These are phyloP conservation scores for Phytophthora constricta DNA, from an alignment of 352 stramenopile species.

Conservation along the genomic window DNA sequence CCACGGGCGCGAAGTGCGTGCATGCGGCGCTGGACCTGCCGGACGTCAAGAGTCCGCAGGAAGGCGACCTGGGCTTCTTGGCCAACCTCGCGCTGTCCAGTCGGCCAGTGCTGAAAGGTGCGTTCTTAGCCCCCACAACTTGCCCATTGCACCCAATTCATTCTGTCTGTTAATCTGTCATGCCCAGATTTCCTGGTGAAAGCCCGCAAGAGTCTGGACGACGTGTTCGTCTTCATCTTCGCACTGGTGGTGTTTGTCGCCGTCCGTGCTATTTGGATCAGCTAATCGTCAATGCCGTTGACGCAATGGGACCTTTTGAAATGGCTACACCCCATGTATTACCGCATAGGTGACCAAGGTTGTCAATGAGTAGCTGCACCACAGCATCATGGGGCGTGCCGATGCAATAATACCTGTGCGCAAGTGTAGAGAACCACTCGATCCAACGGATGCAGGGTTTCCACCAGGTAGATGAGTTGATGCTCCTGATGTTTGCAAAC, in stretches of 20 bases:
- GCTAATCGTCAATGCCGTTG: conserved; percentile 8
- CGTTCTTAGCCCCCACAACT: not conserved
- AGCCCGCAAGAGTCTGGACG: conserved; percentile 71
- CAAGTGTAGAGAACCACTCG: too few species aligned
- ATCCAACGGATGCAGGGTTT: too few species aligned
- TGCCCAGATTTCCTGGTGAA: conserved; percentile 69
- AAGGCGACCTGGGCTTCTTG: conserved; percentile 73
- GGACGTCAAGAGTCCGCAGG: conserved; percentile 67
- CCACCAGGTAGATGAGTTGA: too few species aligned
- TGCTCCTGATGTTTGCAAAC: too few species aligned
- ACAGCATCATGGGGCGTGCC: too few species aligned
- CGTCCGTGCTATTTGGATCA: conserved; percentile 51
- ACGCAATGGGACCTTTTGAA: too few species aligned
- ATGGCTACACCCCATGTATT: too few species aligned
- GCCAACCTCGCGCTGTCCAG: conserved; percentile 64
- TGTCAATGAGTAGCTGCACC: too few species aligned
- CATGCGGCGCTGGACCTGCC: conserved; percentile 58
- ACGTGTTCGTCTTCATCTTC: conserved; percentile 83
- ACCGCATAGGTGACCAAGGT: too few species aligned
- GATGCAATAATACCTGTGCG: too few species aligned
- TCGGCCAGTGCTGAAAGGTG: conserved; percentile 71
- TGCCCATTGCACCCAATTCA: not conserved
- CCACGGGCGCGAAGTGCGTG: conserved; percentile 38
- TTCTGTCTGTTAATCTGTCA: conserved; percentile 1
- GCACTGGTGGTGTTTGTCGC: conserved; percentile 58